Conservation (phyloP, 2,329 filamentous ascomycete species). For the Chaetomium sp. region DNA sequence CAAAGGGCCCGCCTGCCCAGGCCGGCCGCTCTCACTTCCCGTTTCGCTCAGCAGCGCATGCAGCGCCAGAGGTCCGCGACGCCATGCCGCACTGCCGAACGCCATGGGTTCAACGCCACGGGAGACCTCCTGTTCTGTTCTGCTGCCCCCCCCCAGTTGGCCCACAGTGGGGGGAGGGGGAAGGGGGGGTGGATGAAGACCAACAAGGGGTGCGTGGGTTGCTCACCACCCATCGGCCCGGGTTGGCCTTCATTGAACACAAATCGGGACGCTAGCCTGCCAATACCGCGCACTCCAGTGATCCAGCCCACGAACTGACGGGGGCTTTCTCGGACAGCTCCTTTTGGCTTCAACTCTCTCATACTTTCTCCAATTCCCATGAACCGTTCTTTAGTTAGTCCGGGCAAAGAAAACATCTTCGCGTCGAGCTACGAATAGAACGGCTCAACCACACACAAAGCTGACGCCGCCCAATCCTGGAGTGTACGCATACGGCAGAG, state of each 20-base stretch:
- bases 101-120: constrained; percentile 17
- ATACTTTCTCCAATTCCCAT: too few species aligned
- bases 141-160: constrained; percentile 6
- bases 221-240: constrained; percentile 18
- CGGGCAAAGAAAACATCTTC: too few species aligned
- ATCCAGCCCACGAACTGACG: not conserved
- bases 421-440: too few species aligned
- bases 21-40: constrained; percentile 13
- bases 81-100: constrained; percentile 26
- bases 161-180: not conserved
- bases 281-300: constrained; percentile 9
- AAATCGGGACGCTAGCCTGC: constrained; percentile 10
- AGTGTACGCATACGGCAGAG: too few species aligned
- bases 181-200: constrained; percentile 15
- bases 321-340: not conserved
- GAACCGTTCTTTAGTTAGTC: too few species aligned
- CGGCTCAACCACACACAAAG: too few species aligned
- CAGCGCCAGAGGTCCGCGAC: constrained; percentile 16
- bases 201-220: not conserved
- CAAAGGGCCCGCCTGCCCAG: constrained; percentile 7
- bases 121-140: constrained; percentile 6
- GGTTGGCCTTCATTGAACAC: constrained; percentile 14
- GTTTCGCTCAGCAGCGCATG: constrained; percentile 18
- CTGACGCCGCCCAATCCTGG: too few species aligned
- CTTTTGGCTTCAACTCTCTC: constrained; percentile 1